phyloP scores from a whole-genome alignment of 805 yeast genomes.

The Wickerhamomyces alni region DNA sequence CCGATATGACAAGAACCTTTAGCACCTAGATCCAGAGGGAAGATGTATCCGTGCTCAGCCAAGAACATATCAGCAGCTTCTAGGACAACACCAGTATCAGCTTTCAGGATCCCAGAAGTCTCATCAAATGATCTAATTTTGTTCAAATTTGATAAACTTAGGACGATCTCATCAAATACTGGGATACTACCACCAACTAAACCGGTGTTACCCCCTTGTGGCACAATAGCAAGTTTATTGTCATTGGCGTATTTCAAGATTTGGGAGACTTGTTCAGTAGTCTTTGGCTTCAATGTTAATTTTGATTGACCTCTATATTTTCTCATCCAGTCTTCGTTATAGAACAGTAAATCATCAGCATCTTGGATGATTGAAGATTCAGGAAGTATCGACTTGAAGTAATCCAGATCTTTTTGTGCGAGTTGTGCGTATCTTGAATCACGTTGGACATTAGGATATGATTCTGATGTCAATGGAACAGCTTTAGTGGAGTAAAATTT shows the following conservation, averaged over 20 bases:
- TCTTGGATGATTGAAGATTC: conserved; percentile 44
- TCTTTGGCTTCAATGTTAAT: conserved; percentile 76
- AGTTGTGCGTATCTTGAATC: conserved; percentile 45
- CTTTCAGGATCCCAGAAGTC: conserved; percentile 78
- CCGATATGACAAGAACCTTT: conserved; percentile 96
- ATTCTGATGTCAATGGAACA: conserved; percentile 55
- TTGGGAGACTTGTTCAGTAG: conserved; percentile 68
- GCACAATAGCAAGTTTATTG: conserved; percentile 74
- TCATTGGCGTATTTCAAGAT: conserved; percentile 80
- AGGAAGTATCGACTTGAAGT: conserved; percentile 55
- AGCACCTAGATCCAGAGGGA: conserved; percentile 93
- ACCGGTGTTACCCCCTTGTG: conserved; percentile 97
- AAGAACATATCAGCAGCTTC: conserved; percentile 78
- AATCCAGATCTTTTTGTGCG: conserved; percentile 48
- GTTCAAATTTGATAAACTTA: conserved; percentile 67
- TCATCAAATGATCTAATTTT: conserved; percentile 76
- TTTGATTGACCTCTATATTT: conserved; percentile 86
- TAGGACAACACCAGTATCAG: conserved; percentile 86
- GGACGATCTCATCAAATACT: conserved; percentile 81
- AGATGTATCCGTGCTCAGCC: conserved; percentile 79
- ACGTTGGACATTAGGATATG: conserved; percentile 56
- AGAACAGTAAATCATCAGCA: conserved; percentile 57
- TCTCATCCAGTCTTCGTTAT: conserved; percentile 92
- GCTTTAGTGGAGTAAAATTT: conserved; percentile 17
- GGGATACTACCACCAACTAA: conserved; percentile 94